Percentiles rank a stretch among this genome's conserved stretches.
phyloP scores from a whole-genome alignment of 148 eudicot genomes.

The Arbutus unedo region DNA sequence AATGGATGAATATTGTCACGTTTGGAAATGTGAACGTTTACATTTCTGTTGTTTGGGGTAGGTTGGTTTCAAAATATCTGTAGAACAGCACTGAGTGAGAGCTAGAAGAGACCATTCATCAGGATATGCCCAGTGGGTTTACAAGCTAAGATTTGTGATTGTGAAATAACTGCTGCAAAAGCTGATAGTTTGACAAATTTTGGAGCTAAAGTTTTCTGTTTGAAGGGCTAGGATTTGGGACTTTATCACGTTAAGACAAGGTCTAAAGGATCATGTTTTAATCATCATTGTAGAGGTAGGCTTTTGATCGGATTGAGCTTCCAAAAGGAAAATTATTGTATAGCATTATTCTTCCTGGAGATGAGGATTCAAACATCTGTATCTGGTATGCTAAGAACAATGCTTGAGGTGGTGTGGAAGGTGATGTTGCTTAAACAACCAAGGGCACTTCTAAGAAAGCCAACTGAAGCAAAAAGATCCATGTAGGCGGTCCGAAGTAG shows the following conservation, averaged over 20 bases:
- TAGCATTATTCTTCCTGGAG: neutral
- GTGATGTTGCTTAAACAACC: neutral
- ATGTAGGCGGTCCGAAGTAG: neutral
- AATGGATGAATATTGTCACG: neutral
- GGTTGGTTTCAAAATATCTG: neutral
- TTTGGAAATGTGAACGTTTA: neutral
- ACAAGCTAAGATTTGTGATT: neutral
- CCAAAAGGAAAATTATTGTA: neutral
- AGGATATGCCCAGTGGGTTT: neutral
- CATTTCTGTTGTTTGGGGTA: too few species aligned
- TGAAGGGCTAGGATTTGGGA: neutral
- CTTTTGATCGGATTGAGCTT: neutral
- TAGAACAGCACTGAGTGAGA: neutral
- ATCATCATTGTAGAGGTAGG: neutral
- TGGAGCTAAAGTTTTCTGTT: neutral
- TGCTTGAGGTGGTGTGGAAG: neutral
- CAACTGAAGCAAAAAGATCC: neutral
- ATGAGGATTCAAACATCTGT: neutral
- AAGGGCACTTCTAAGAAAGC: neutral
- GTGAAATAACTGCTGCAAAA: neutral
- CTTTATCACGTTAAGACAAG: neutral
- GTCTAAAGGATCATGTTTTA: neutral
- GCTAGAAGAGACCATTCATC: conserved; percentile 1
- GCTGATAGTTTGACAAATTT: neutral
- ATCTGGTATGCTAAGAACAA: neutral